Evolutionary conservation across 163 green algal genomes (phyloP).

Genomic region (Chlamydomonas reinhardtii): DNA sequence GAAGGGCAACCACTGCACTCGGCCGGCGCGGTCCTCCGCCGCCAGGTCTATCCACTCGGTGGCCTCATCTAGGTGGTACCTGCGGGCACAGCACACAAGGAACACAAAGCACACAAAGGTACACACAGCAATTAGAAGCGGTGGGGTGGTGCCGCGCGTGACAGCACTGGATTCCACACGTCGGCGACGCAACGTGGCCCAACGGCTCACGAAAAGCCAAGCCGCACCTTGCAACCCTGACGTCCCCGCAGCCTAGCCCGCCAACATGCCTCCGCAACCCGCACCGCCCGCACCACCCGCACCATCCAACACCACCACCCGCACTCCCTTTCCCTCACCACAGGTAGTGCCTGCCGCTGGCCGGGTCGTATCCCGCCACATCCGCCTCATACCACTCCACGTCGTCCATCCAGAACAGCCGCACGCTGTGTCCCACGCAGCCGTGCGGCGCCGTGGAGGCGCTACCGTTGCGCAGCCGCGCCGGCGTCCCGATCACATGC

Average conservation of each 20-base stretch:
- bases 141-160: no score
- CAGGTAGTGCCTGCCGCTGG: slow-evolving; percentile 63
- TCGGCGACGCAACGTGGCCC: no score
- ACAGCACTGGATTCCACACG: no score
- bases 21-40: slow-evolving; percentile 63
- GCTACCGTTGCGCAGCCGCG: not conserved
- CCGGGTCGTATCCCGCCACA: slow-evolving; percentile 49
- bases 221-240: no score
- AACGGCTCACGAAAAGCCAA: no score
- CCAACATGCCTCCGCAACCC: no score
- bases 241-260: no score
- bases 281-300: no score
- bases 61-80: slow-evolving; percentile 77
- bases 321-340: slow-evolving; percentile 44
- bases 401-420: slow-evolving; percentile 77
- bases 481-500: not conserved
- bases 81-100: no score
- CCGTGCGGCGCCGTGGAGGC: not conserved
- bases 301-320: no score
- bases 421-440: slow-evolving; percentile 51
- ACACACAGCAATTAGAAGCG: no score
- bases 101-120: no score
- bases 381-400: slow-evolving; percentile 71
- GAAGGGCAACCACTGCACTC: slow-evolving; percentile 73
- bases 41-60: slow-evolving; percentile 76